Base-by-base conservation (phyloP, 371 early-diverging fungal genomes). In the Mortierella sp. region DNA sequence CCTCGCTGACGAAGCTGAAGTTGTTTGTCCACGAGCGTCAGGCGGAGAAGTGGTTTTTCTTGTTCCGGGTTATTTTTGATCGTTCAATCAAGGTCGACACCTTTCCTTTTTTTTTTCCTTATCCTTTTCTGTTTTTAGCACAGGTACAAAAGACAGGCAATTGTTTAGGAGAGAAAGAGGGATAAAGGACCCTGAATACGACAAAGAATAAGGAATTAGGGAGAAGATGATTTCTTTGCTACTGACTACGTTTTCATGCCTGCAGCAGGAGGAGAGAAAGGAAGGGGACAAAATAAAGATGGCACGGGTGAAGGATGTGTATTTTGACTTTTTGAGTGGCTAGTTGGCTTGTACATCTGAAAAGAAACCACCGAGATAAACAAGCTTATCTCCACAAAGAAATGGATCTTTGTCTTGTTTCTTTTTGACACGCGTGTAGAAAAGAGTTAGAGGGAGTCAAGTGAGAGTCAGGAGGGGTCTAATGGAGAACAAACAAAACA, bases 1-100 rank as follows among this genome's bases (percentile, higher is more conserved):
- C n/a, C n/a, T n/a, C n/a, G n/a, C n/a, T n/a, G n/a, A n/a, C n/a
- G n/a, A n/a, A n/a, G n/a, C n/a, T n/a, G n/a, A n/a, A n/a, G n/a
- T n/a, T n/a, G n/a, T n/a, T n/a, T n/a, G n/a, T n/a, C n/a, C n/a
- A n/a, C n/a, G n/a, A n/a, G n/a, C n/a, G n/a, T n/a, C n/a, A n/a
- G n/a, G n/a, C n/a, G n/a, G n/a, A n/a, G n/a, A n/a, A n/a, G n/a
- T n/a, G 4, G 4, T 47, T 14, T 45, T 45, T 48, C n/a, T 22
- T 48, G 58, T 31, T 55, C 58, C 58, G 29, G 31, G 55, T 53
- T 55, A 55, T 55, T 55, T 55, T 55, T 55, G 31, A 31, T 55
- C 19, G 31, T 29, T 34, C 55, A 31, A 53, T 53, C 55, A 53
- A 29, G 55, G 55, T 16, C 64, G 64, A 40, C 64, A 19, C 22